Base-by-base conservation (phyloP, 1,284 basidiomycete genomes). In the Malassezia obtusa region DNA sequence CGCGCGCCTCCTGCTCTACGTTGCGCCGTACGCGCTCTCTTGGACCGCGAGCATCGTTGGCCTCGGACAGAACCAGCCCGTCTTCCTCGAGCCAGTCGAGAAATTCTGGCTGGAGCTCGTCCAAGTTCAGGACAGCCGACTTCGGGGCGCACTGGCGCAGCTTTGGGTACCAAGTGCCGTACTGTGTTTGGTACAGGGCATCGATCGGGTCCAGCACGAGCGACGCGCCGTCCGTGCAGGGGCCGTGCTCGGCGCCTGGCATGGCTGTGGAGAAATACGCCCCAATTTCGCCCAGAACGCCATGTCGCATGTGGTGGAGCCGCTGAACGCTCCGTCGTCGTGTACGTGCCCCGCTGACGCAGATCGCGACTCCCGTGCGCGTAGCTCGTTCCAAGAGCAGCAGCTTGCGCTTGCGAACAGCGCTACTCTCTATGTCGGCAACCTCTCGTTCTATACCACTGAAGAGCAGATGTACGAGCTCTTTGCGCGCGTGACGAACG, bases 381-480 rank as follows among this genome's bases (percentile, higher is more conserved):
- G 63, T 6, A 52, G 62, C 38, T 60, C 61, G n/a, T 55, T 66
- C 28, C 49, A 60, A 19, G 64, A 77, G 15, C 78, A 79, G 60
- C 75, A 78, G 44, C 71, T 75, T n/a, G 73, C 78, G 10, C 73
- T 81, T 12, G 74, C 76, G 17, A 64, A 72, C 15, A 79, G 78
- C 1, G 75, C 74, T 5, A 81, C 80, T 1, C 77, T 81, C 19
- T 80, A 95, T 82, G 84, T 98, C 68, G 94, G 66, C 49, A 69
- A 69, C 39, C 59, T 69, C 4, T 66, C 62, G 11, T 69, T 69
- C 60, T 65, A 87, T 78, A 96, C 91, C 10, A 96, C 92, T 45
- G 94, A 99, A 77, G 91, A 96, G 73, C 94, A 99, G 77, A 96
- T 99, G 76, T 96, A 96, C 77, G 92, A 98, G 76, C 77, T 98